Evolutionary conservation across 371 early-diverging fungal species (phyloP).

Genomic region (Mucor sp.): DNA sequence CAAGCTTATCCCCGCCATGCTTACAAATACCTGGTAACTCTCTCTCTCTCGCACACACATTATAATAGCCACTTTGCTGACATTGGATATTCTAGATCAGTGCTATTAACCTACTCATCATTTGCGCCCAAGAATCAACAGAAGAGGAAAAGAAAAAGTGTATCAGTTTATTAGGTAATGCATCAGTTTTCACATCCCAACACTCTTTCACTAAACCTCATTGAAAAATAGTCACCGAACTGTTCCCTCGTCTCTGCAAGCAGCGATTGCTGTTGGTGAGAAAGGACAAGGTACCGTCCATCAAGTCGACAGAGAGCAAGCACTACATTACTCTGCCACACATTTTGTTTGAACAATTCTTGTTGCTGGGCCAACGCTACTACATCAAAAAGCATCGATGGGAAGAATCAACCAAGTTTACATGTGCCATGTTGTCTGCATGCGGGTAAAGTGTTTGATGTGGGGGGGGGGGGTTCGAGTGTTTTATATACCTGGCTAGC

Average conservation of each 20-base stretch:
- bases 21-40: constrained; percentile 46
- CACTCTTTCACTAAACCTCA: neutral
- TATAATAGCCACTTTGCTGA: neutral
- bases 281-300: constrained; percentile 35
- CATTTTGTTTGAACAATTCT: constrained; percentile 44
- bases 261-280: constrained; percentile 36
- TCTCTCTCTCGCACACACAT: neutral
- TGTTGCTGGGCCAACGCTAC: constrained; percentile 43
- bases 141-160: constrained; percentile 36
- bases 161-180: constrained; percentile 23
- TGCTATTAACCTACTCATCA: constrained; percentile 39
- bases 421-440: constrained; percentile 41
- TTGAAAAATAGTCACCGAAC: constrained; percentile 34
- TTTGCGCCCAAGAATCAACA: constrained; percentile 31
- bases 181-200: neutral
- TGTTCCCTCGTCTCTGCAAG: constrained; percentile 48
- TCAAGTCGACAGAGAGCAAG: constrained; percentile 46
- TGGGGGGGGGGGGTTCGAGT: neutral
- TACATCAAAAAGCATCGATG: constrained; percentile 44
- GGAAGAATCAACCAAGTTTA: constrained; percentile 38
- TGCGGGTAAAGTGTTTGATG: constrained; percentile 27
- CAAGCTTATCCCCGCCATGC: constrained; percentile 50
- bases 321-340: constrained; percentile 43
- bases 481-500: neutral
- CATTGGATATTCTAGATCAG: constrained; percentile 25